Conservation (phyloP, 2,329 filamentous ascomycete species). For the Cercospora zeae-maydis region DNA sequence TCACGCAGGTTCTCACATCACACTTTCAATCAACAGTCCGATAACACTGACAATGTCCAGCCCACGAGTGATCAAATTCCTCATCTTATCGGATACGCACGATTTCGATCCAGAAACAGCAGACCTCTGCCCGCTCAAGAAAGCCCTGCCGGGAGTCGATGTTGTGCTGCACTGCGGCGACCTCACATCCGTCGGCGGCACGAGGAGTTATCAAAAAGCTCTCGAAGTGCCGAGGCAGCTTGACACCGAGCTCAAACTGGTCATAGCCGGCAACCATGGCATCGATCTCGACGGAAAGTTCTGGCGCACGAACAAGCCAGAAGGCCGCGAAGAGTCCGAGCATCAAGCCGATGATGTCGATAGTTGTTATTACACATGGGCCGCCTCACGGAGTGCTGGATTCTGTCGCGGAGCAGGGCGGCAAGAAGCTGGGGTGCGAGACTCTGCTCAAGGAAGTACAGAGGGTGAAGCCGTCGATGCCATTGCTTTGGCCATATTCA, state of each 20-base stretch:
- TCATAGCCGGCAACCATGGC: constrained; percentile 39
- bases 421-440: constrained; percentile 45
- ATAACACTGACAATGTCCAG: background rate
- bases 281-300: constrained; percentile 28
- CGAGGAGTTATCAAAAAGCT: constrained; percentile 28
- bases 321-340: constrained; percentile 31
- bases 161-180: constrained; percentile 42
- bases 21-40: background rate
- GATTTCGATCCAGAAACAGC: constrained; percentile 17
- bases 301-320: constrained; percentile 38
- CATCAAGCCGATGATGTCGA: constrained; percentile 30
- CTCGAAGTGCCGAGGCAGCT: constrained; percentile 28
- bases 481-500: constrained; percentile 62
- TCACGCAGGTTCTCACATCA: background rate
- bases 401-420: background rate
- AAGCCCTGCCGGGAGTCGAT: constrained; percentile 28
- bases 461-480: constrained; percentile 50
- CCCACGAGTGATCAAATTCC: constrained; percentile 11
- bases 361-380: constrained; percentile 41
- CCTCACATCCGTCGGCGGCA: constrained; percentile 33
- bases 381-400: constrained; percentile 34
- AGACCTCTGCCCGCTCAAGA: constrained; percentile 12
- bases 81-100: constrained; percentile 32
- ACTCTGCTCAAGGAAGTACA: constrained; percentile 50
- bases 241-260: constrained; percentile 35